These are phyloP conservation scores for Acacia confusa DNA, from an alignment of 306 rosid species.

Conservation along the genomic window DNA sequence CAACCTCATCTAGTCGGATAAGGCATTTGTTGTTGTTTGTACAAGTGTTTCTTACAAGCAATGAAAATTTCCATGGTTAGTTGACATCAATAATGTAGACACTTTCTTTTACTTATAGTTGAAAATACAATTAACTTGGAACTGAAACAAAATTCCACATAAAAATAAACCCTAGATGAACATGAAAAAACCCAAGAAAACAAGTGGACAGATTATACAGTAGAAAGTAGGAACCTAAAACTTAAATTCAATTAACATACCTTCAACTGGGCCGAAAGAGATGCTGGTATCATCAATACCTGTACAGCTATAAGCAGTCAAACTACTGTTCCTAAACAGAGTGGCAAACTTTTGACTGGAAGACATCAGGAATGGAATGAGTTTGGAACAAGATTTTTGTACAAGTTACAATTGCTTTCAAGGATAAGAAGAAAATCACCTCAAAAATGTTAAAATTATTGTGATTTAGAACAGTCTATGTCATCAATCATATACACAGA, in stretches of 20 bases:
- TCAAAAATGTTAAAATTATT: not conserved
- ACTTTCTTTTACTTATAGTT: constrained; percentile 20
- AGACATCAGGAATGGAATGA: constrained; percentile 20
- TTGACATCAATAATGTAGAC: not conserved
- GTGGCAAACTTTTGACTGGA: constrained; percentile 9
- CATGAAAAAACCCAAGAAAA: constrained; percentile 25
- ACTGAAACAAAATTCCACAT: constrained; percentile 15
- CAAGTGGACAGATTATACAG: constrained; percentile 28
- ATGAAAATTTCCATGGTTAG: not conserved
- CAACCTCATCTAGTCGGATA: no score
- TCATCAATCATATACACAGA: constrained; percentile 22
- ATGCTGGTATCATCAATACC: constrained; percentile 88
- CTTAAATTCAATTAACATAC: constrained; percentile 45
- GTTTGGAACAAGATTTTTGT: not conserved
- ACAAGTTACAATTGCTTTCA: constrained; percentile 15
- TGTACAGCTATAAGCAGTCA: constrained; percentile 44
- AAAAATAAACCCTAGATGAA: constrained; percentile 16
- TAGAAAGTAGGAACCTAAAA: constrained; percentile 22
- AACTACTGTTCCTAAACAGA: constrained; percentile 19
- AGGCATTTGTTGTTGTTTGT: not conserved
- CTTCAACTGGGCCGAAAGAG: constrained; percentile 91
- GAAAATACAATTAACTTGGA: constrained; percentile 2
- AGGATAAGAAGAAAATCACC: constrained; percentile 16
- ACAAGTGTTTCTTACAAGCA: not conserved
- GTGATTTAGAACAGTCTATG: constrained; percentile 6